Evolutionary conservation across 2,329 filamentous ascomycete genomes (phyloP).

Genomic region (Fusarium vanettenii): DNA sequence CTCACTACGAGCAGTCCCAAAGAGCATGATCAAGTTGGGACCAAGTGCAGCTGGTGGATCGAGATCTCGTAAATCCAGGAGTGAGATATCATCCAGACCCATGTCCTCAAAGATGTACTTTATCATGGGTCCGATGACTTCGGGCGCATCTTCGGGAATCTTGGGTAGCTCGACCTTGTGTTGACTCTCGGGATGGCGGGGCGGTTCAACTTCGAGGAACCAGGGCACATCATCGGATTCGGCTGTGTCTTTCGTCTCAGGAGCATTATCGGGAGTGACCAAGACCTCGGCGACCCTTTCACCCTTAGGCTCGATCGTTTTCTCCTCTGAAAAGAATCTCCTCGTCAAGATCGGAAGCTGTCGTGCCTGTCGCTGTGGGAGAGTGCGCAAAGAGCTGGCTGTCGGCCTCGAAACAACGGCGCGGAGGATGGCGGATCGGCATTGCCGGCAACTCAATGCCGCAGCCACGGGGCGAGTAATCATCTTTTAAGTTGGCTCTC

Average conservation of each 20-base stretch:
- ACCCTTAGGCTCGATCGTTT: constrained; percentile 8
- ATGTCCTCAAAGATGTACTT: constrained; percentile 85
- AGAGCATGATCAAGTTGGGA: constrained; percentile 89
- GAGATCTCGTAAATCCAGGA: constrained; percentile 86
- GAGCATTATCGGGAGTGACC: constrained; percentile 28
- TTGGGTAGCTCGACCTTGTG: constrained; percentile 61
- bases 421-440: constrained; percentile 45
- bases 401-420: constrained; percentile 42
- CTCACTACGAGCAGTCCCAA: constrained; percentile 91
- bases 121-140: constrained; percentile 77
- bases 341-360: constrained; percentile 30
- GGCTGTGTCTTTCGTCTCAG: constrained; percentile 48
- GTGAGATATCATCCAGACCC: constrained; percentile 82
- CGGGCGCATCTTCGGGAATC: constrained; percentile 75
- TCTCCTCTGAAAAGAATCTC: constrained; percentile 40
- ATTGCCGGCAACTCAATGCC: constrained; percentile 47
- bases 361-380: constrained; percentile 35
- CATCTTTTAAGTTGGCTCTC: constrained; percentile 34
- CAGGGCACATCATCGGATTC: constrained; percentile 68
- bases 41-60: constrained; percentile 91
- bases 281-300: constrained; percentile 22
- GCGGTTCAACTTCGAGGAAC: constrained; percentile 84
- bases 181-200: constrained; percentile 62
- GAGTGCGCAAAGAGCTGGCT: constrained; percentile 34
- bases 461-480: constrained; percentile 46